Percentiles rank a stretch among this genome's conserved stretches.
phyloP scores from a whole-genome alignment of 257 asterid genomes.

The Solanum arcanum region DNA sequence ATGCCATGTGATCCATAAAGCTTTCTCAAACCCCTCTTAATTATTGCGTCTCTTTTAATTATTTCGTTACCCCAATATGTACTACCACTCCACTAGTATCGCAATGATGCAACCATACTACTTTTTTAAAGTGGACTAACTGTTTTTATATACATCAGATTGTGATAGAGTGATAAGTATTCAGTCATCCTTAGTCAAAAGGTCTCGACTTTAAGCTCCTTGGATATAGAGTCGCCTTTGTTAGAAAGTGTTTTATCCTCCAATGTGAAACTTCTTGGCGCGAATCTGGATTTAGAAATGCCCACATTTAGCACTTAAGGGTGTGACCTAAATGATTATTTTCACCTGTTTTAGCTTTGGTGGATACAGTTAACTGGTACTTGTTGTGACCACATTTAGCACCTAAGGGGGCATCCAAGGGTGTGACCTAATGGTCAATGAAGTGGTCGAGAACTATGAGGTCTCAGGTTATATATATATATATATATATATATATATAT shows the following conservation, averaged over 20 bases:
- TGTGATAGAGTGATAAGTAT: too few relatives aligned
- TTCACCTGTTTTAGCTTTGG: not conserved
- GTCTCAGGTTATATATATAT: too few relatives aligned
- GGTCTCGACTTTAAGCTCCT: too few relatives aligned
- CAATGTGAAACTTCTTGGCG: fast-evolving
- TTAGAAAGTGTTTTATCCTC: too few relatives aligned
- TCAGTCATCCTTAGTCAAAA: too few relatives aligned
- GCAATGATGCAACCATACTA: not conserved
- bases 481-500: too few relatives aligned
- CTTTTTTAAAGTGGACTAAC: not conserved
- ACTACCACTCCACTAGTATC: not conserved
- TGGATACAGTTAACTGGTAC: not conserved
- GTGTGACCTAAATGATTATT: not conserved
- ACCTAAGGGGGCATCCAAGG: not conserved
- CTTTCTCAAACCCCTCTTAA: not conserved
- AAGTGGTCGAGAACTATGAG: too few relatives aligned
- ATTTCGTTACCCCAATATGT: not conserved
- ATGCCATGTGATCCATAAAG: not conserved
- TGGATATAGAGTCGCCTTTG: too few relatives aligned
- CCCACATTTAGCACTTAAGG: not conserved
- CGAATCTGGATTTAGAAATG: too few relatives aligned
- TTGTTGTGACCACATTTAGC: too few relatives aligned
- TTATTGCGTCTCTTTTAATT: not conserved
- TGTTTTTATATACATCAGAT: not conserved
- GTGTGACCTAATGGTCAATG: not conserved